Base-by-base conservation (phyloP, 306 rosid genomes). In the Heteromeles arbutifolia region DNA sequence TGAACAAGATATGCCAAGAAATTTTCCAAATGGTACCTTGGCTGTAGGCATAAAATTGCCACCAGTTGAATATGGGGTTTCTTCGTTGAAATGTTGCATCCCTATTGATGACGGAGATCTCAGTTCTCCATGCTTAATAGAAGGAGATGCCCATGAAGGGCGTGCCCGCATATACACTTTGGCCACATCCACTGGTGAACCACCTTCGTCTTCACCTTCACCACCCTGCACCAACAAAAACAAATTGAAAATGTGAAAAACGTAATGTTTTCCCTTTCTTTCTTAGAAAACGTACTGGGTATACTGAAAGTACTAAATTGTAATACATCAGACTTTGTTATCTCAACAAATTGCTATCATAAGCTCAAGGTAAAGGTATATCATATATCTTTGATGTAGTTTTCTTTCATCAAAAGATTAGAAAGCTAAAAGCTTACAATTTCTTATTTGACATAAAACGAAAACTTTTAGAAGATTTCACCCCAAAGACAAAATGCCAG, bases 151-250 rank as follows among this genome's bases (percentile, higher is more conserved):
- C 99, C 99, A 96, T 25, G 86, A 87, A 74, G 98, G 98, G 21
- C 87, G 98, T 74, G 89, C 65, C 15, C 78, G 87, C 98, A 96
- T 96, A 79, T 90, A 96, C 34, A 85, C 77, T 83, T 89, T 96
- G 28, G 99, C 99, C 82, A 96, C 87, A 76, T 96, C 96, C 24
- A 82, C 97, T 0, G 98, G 99, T 17, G 99, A 96, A 73, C 96
- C 96, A 50, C 37, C 85, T 72, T 82, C 92, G 67, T 86, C 94
- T 74, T 87, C 84, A n/a, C 76, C 94, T 74, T 87, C 84, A n/a
- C 76, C 71, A 75, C 64, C 88, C 99, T 96, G 86, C 85, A 82
- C 70, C 70, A 75, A 43, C 43, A 68, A 18, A 67, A 53, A 41
- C 18, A 32, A 34, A 31, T 67, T 79, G 43, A 44, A 31, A 76